phyloP scores from a whole-genome alignment of 164 flowering plant species.

The Magnolia changhungtana region DNA sequence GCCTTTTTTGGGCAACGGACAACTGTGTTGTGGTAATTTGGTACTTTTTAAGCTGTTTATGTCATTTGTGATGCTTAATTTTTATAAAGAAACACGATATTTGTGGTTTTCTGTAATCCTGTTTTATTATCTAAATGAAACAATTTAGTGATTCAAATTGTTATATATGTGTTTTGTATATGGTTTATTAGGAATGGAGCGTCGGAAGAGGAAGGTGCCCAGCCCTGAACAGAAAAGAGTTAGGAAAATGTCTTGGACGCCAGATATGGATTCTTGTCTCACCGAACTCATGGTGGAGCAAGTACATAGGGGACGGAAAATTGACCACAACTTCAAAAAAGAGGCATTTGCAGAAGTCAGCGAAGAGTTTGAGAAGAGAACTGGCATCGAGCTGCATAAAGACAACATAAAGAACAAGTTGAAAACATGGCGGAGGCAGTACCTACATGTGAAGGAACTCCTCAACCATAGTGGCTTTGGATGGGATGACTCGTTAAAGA shows the following conservation, averaged over 20 bases:
- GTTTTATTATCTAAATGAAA: too few species aligned
- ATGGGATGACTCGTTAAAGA: neutral
- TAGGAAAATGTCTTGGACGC: neutral
- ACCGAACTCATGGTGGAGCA: neutral
- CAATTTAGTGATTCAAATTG: too few species aligned
- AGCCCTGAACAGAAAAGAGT: neutral
- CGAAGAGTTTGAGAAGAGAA: neutral
- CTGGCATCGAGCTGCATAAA: neutral
- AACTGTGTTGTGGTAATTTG: too few species aligned
- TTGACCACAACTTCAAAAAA: neutral
- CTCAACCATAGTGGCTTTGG: slow-evolving; percentile 4
- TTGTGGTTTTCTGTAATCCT: too few species aligned
- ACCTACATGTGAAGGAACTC: neutral
- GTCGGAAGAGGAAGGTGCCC: too few species aligned
- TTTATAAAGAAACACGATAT: too few species aligned
- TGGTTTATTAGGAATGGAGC: too few species aligned
- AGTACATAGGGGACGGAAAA: neutral
- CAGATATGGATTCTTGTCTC: neutral
- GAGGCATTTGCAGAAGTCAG: neutral
- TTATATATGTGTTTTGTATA: too few species aligned
- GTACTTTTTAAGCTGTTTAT: too few species aligned
- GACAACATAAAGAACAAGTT: neutral
- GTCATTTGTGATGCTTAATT: too few species aligned
- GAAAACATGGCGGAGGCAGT: neutral
- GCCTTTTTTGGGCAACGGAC: too few species aligned